phyloP scores from a whole-genome alignment of 208 protist species.

The Crithidia thermophila region DNA sequence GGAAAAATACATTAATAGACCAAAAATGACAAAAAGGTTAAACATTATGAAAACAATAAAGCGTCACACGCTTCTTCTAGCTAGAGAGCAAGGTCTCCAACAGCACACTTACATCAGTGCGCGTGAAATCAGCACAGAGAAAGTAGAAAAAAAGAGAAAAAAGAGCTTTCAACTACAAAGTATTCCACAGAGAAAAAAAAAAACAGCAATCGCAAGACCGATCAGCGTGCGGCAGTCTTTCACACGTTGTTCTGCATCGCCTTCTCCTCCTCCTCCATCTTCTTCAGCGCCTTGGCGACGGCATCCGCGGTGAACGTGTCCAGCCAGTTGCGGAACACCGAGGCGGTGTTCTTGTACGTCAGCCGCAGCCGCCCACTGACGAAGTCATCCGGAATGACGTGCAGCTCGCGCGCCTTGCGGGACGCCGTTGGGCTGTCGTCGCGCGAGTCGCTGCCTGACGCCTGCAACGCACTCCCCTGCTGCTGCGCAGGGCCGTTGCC shows the following conservation, averaged over 20 bases:
- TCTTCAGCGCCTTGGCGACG: slow-evolving; percentile 30
- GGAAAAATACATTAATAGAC: no score
- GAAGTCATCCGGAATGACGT: slow-evolving; percentile 56
- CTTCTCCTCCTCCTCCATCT: slow-evolving; percentile 22
- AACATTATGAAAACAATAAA: no score
- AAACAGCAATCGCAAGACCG: no score
- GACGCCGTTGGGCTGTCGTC: slow-evolving; percentile 5
- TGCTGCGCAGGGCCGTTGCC: neutral
- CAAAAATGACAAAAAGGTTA: no score
- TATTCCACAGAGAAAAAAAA: neutral
- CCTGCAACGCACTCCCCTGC: neutral
- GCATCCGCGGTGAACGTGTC: slow-evolving; percentile 36
- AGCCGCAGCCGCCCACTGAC: slow-evolving; percentile 43
- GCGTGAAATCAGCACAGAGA: no score
- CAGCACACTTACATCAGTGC: no score
- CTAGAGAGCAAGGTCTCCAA: no score
- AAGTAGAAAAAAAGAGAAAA: no score
- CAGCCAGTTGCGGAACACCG: slow-evolving; percentile 47
- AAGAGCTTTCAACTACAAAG: no score
- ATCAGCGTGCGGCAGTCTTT: no score
- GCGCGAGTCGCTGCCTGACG: neutral
- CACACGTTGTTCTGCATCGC: slow-evolving; percentile 4
- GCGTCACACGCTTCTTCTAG: no score
- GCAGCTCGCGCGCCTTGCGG: slow-evolving; percentile 12
- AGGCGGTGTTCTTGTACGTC: slow-evolving; percentile 36